phyloP scores from a whole-genome alignment of 371 early-diverging fungal genomes.

The Actinomortierella wolfii region DNA sequence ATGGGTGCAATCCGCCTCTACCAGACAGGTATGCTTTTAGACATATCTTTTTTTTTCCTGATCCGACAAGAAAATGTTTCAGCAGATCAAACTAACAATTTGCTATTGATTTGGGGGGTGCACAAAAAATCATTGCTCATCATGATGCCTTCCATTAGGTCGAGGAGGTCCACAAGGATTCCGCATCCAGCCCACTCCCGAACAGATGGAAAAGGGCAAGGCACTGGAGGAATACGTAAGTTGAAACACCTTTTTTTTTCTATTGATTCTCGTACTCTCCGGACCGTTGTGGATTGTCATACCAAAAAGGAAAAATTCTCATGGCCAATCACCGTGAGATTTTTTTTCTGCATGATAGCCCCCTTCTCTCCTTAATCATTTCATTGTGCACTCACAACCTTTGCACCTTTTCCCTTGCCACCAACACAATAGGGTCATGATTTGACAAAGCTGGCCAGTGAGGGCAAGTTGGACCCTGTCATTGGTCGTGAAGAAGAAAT shows the following conservation, averaged over 20 bases:
- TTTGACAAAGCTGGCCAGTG: slow-evolving; percentile 76
- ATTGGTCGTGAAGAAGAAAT: slow-evolving; percentile 92
- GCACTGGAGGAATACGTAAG: slow-evolving; percentile 41
- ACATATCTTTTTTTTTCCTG: neutral
- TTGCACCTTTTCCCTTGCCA: too few relatives aligned
- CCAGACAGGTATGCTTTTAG: slow-evolving; percentile 20
- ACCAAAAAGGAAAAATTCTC: neutral
- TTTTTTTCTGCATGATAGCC: too few relatives aligned
- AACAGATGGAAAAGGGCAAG: slow-evolving; percentile 39
- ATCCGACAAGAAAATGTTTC: neutral
- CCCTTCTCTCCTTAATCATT: too few relatives aligned
- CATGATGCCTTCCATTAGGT: slow-evolving; percentile 10
- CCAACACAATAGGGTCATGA: slow-evolving; percentile 63
- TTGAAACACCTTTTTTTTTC: neutral
- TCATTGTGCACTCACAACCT: too few relatives aligned
- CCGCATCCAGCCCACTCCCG: slow-evolving; percentile 37
- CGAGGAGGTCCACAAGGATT: slow-evolving; percentile 34
- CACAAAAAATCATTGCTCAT: too few relatives aligned
- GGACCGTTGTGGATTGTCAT: neutral
- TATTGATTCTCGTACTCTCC: too few relatives aligned
- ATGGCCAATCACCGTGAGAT: neutral
- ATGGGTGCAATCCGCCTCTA: slow-evolving; percentile 32
- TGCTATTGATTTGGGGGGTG: too few relatives aligned
- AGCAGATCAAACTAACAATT: too few relatives aligned
- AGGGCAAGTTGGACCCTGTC: slow-evolving; percentile 84